Base-by-base conservation (phyloP, 306 rosid genomes). In the Quercus robur region DNA sequence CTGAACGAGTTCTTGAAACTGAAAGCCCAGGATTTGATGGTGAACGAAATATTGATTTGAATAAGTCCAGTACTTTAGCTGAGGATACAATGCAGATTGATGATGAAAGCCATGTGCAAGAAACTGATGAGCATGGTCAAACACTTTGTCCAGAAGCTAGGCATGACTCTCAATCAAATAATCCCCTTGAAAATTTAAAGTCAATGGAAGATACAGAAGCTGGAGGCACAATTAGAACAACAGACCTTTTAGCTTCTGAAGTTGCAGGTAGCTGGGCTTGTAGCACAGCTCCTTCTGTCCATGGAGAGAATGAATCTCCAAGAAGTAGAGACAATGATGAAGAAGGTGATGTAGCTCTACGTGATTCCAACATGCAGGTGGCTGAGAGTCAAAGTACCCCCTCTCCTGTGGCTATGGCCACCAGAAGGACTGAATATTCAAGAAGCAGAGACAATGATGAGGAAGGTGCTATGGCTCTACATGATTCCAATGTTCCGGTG, bases 191-290 rank as follows among this genome's bases (percentile, higher is more conserved):
- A 64, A 85, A 82, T 79, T 75, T 79, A 56, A 88, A 85, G 64
- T 81, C 74, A 61, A 51, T 84, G 52, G 97, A 89, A 83, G 98
- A 88, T 78, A 83, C 97, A 1, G 91, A 90, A 84, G 86, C 81
- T 63, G 92, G 84, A 6, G 89, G 87, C 78, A 59, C 88, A 56
- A 82, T 93, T 79, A 82, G 91, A 85, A 91, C 97, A 0, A 83
- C 79, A 15, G 97, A 93, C 87, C 99, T 95, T 86, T 71, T 93
- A 81, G 75, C 99, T 78, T 95, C 97, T 49, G 99, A 95, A 90
- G 93, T 87, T 35, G 92, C 87, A 15, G 97, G 97, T 75, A 95
- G 97, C 90, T 95, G 97, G 97, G 97, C 94, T 74, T 90, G 86
- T 81, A 95, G 90, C 85, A 89, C 97, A 4, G 95, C 90, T 28